phyloP scores from a whole-genome alignment of 2,329 filamentous ascomycete species.

The Colletotrichum sp. region DNA sequence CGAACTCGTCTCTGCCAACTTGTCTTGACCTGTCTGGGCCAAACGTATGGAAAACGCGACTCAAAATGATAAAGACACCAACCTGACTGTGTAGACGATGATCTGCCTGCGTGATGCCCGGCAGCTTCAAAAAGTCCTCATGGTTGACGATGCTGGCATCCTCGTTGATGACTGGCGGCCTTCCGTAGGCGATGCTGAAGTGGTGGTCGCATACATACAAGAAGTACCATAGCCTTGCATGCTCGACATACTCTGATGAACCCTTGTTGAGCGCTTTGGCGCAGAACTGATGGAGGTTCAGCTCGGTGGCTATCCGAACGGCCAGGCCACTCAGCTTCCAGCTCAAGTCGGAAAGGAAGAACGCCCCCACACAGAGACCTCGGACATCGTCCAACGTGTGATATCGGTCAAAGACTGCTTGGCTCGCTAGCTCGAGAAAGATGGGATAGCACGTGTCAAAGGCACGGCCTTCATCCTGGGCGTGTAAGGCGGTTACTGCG shows the following conservation, averaged over 20 bases:
- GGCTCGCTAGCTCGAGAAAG: conserved; percentile 61
- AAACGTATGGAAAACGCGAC: conserved; percentile 62
- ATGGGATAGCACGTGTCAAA: conserved; percentile 63
- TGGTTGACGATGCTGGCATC: conserved; percentile 61
- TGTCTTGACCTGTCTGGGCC: conserved; percentile 55
- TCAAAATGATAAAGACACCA: conserved; percentile 63
- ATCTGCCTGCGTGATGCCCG: conserved; percentile 57
- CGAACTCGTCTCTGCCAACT: conserved; percentile 37
- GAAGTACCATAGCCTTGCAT: conserved; percentile 66
- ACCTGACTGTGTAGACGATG: conserved; percentile 64
- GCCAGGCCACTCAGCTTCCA: conserved; percentile 65
- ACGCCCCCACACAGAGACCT: conserved; percentile 66
- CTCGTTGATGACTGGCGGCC: conserved; percentile 65
- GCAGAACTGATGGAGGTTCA: conserved; percentile 60
- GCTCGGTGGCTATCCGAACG: conserved; percentile 61
- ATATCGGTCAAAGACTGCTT: conserved; percentile 58
- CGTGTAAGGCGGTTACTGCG: conserved; percentile 35
- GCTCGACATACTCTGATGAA: conserved; percentile 53
- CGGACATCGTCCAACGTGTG: conserved; percentile 63
- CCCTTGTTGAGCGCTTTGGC: conserved; percentile 49
- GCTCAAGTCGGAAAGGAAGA: conserved; percentile 64
- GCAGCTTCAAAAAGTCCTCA: conserved; percentile 56
- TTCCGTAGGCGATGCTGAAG: conserved; percentile 65
- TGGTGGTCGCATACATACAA: conserved; percentile 71
- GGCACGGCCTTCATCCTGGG: conserved; percentile 42